Evolutionary conservation across 148 eudicot species (phyloP), one percentile per base, ranked within the genome.

Genomic region (Amaranthus palmeri): DNA sequence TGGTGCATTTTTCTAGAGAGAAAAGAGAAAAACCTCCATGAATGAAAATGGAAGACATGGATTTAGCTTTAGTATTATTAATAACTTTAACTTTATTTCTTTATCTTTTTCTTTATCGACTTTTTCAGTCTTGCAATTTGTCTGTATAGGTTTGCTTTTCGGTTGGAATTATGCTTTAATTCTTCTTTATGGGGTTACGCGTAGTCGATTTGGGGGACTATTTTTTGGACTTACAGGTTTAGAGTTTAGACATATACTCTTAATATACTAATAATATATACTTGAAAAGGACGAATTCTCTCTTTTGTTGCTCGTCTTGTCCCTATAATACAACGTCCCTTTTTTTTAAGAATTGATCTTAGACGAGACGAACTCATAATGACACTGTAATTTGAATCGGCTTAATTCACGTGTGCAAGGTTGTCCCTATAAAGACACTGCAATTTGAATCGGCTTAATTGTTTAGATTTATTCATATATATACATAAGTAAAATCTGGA

Each of bases 131-230:
- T 74, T 15, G 72, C 65, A 75, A 61, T 55, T 51, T 74, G 76
- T 65, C 75, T 58, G 61, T 55, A 59, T 17, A 54, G 59, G 61
- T 15, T 81, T 77, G 73, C 82, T 80, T 79, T 78, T 72, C 71
- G 78, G 79, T 75, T 77, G 71, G 84, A 12, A 68, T 6, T 61
- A 3, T 72, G 74, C 81, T 83, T 83, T 81, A 69, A 67, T 73
- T 67, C 54, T 73, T 64, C 59, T 73, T 82, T 72, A 68, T 63
- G 65, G 67, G 60, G 51, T 10, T 41, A 78, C 68, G 69, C 59
- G 61, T 69, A 48, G 41, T 47, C 41, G 52, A 46, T 46, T 45
- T 45, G 4, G 6, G 50, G 43, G 36, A 25, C 36, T 25, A 25
- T 25, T 25, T 25, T 25, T 25, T 25, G 36, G 36, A 25, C 36